phyloP scores from a whole-genome alignment of 495 filamentous ascomycete species.

The Penicilliopsis zonata region DNA sequence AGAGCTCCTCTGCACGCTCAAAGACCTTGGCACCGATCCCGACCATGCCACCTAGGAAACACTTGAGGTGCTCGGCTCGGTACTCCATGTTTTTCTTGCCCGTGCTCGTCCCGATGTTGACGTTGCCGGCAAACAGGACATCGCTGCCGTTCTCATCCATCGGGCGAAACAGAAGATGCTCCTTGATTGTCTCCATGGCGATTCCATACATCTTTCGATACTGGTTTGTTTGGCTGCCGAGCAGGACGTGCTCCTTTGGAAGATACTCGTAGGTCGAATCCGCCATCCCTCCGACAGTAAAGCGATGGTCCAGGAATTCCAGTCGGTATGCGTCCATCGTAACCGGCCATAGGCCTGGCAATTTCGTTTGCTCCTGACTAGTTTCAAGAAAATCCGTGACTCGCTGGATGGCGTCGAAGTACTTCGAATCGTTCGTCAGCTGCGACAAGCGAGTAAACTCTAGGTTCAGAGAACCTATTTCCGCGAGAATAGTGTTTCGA shows the following conservation, averaged over 20 bases:
- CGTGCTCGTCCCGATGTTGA: conserved; percentile 13
- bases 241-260: conserved; percentile 67
- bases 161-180: conserved; percentile 67
- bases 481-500: conserved; percentile 48
- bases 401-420: conserved; percentile 86
- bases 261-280: conserved; percentile 96
- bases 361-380: conserved; percentile 51
- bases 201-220: conserved; percentile 71
- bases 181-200: conserved; percentile 55
- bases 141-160: conserved; percentile 68
- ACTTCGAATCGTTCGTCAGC: conserved; percentile 71
- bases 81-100: conserved; percentile 19
- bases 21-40: conserved; percentile 48
- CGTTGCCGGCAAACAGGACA: conserved; percentile 62
- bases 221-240: conserved; percentile 68
- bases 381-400: conserved; percentile 72
- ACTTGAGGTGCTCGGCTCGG: conserved; percentile 44
- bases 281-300: conserved; percentile 73
- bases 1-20: conserved; percentile 39
- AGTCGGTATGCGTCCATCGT: conserved; percentile 50
- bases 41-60: conserved; percentile 52
- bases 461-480: conserved; percentile 76
- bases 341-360: conserved; percentile 79
- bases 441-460: conserved; percentile 93
- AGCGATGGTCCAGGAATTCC: conserved; percentile 39